Evolutionary conservation across 352 stramenopile genomes (phyloP), one percentile per base, ranked within the genome.

Genomic region (Pythium folliculosum): DNA sequence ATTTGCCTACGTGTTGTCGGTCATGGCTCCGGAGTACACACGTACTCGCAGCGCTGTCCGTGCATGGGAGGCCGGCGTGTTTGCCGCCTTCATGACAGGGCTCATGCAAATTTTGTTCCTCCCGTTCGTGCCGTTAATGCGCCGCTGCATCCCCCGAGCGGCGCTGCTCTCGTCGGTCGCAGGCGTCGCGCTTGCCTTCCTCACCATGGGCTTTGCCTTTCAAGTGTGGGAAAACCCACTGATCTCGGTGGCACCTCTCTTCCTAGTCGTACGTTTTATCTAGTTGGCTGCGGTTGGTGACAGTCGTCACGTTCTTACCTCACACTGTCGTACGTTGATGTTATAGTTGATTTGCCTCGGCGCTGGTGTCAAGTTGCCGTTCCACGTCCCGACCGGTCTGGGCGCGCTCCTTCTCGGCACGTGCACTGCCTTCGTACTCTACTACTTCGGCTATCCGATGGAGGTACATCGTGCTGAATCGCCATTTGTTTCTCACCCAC

Each of bases 121-220:
- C 5, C 75, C 75, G 23, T 58, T 83, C 14, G 66, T 83, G 0
- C 35, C 35, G 12, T 40, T 73, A 3, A 74, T 83, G 50, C 67
- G 70, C 10, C 53, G 61, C 14, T 64, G 56, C 30, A 77, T 83
- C 7, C 76, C 76, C 14, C 60, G 67, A 3, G 76, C 76, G 0
- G 76, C 76, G 38, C 59, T 83, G 49, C 65, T 80, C 5, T 61
- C 76, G 16, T 77, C 76, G n/a, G 72, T 83, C 9, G 75, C 76
- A 0, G 76, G 76, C 17, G 69, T 80, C 30, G 67, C 70, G 6
- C 69, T 83, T 5, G 75, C 73, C 17, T 80, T 78, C 22, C 65
- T 83, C 19, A 72, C 73, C 5, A 83, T 83, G 76, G 72, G 64
- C 10, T 83, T 83, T 53, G 72, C 76, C 13, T 77, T 80, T 32